Evolutionary conservation across 495 filamentous ascomycete species (phyloP).

Genomic region (Neurospora sp.): DNA sequence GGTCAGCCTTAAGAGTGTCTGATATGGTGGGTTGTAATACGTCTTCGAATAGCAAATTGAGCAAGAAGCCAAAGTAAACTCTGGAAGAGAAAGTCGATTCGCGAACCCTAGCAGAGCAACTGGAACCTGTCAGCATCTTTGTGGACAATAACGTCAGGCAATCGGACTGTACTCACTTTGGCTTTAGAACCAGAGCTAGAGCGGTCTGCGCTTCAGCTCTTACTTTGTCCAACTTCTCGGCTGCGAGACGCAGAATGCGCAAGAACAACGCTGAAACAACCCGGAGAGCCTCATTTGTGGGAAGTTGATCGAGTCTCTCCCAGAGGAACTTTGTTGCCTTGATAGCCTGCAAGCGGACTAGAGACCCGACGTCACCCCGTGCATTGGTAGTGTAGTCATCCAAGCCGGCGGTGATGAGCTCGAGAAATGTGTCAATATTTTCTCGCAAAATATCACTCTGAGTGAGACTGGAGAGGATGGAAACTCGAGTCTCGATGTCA

Average conservation of each 20-base stretch:
- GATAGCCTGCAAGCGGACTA: constrained; percentile 69
- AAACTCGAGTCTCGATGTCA: constrained; percentile 48
- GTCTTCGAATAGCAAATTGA: constrained; percentile 28
- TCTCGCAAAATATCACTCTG: constrained; percentile 30
- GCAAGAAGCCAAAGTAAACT: constrained; percentile 40
- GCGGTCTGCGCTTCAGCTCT: constrained; percentile 53
- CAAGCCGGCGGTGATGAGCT: constrained; percentile 43
- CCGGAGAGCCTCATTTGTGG: neutral
- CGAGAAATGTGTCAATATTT: constrained; percentile 23
- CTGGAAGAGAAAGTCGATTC: constrained; percentile 37
- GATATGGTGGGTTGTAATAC: constrained; percentile 16
- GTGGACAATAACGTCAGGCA: neutral
- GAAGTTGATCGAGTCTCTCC: constrained; percentile 14
- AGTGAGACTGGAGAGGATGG: constrained; percentile 50
- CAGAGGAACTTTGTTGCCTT: constrained; percentile 43
- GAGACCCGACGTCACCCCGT: constrained; percentile 80
- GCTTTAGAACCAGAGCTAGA: constrained; percentile 25
- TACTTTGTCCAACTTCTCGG: constrained; percentile 85
- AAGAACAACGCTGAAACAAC: constrained; percentile 25
- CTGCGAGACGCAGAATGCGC: constrained; percentile 56
- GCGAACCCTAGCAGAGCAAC: constrained; percentile 16
- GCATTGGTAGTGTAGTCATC: constrained; percentile 85
- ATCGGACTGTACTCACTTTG: constrained; percentile 19
- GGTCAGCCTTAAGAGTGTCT: constrained; percentile 4
- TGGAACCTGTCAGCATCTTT: constrained; percentile 10